Conservation (phyloP, 192 early-diverging fungal species). For the Lobosporangium transversale region DNA sequence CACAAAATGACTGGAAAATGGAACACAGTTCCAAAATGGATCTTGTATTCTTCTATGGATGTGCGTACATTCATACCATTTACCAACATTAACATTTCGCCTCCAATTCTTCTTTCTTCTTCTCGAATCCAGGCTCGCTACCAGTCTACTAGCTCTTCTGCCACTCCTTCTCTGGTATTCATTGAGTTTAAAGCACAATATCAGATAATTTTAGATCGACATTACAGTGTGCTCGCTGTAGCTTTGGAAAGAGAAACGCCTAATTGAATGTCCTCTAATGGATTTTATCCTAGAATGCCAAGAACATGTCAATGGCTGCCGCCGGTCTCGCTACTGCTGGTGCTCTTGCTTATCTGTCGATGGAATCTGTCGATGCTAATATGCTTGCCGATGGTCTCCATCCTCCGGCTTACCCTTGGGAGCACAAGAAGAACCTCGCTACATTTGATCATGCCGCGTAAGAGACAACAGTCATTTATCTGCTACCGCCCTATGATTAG, state of each 20-base stretch:
- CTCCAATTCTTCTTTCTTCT: background rate
- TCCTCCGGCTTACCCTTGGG: conserved; percentile 88
- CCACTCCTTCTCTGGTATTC: conserved; percentile 44
- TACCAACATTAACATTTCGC: background rate
- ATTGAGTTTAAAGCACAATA: too few species aligned
- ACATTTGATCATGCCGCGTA: conserved; percentile 95
- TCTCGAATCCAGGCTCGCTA: conserved; percentile 19
- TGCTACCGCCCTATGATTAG: too few species aligned
- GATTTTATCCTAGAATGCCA: too few species aligned
- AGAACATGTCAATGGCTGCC: conserved; percentile 43
- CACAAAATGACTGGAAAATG: background rate
- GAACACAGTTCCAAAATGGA: background rate
- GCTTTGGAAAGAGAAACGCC: too few species aligned
- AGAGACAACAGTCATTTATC: conserved; percentile 9
- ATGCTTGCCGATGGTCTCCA: conserved; percentile 95
- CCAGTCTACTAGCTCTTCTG: conserved; percentile 50
- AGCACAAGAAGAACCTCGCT: conserved; percentile 80
- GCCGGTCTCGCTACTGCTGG: conserved; percentile 52
- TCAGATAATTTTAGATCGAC: too few species aligned
- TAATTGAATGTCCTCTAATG: too few species aligned
- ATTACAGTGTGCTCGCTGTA: too few species aligned
- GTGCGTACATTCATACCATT: background rate
- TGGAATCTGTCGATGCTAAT: conserved; percentile 72
- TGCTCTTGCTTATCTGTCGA: conserved; percentile 39
- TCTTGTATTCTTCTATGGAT: too few species aligned